Percentiles rank a stretch among this genome's conserved stretches.
Evolutionary conservation across 768 basidiomycete species (phyloP).

Genomic region (Podaxis rugospora): DNA sequence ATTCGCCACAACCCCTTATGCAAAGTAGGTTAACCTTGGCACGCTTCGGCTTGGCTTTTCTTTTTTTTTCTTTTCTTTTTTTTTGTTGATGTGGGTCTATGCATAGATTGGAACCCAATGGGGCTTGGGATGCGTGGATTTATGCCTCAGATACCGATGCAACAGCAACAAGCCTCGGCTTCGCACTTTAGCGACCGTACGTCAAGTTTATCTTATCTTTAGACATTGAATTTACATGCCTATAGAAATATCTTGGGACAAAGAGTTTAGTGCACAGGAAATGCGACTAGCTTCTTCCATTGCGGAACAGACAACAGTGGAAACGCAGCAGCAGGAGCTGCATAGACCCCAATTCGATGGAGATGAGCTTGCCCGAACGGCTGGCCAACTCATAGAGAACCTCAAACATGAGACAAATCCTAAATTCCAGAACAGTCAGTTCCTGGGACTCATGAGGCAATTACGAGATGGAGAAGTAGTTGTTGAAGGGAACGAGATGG

Average conservation of each 20-base stretch:
- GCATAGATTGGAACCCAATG: constrained; percentile 32
- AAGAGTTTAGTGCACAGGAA: constrained; percentile 60
- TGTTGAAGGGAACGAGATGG: constrained; percentile 77
- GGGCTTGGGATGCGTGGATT: constrained; percentile 26
- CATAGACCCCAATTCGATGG: constrained; percentile 29
- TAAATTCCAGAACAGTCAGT: constrained; percentile 83
- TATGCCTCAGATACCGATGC: constrained; percentile 23
- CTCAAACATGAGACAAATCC: constrained; percentile 72
- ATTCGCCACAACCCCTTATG: constrained; percentile 9
- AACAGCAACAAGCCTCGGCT: constrained; percentile 14
- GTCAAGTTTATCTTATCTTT: constrained; percentile 17
- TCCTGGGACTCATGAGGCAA: constrained; percentile 83
- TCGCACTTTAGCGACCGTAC: constrained; percentile 34
- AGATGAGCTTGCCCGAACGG: constrained; percentile 78
- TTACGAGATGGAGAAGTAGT: constrained; percentile 74
- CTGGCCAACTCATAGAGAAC: constrained; percentile 72
- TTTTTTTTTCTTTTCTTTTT: too few relatives aligned
- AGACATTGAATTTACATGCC: not conserved
- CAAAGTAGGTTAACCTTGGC: constrained; percentile 3
- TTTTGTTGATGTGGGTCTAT: not conserved
- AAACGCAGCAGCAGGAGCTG: constrained; percentile 13
- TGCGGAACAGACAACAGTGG: constrained; percentile 16
- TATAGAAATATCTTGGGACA: constrained; percentile 55
- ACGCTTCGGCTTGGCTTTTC: not conserved
- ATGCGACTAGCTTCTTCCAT: constrained; percentile 26